phyloP scores from a whole-genome alignment of 768 basidiomycete genomes.

The Boletus pseudopeckii region DNA sequence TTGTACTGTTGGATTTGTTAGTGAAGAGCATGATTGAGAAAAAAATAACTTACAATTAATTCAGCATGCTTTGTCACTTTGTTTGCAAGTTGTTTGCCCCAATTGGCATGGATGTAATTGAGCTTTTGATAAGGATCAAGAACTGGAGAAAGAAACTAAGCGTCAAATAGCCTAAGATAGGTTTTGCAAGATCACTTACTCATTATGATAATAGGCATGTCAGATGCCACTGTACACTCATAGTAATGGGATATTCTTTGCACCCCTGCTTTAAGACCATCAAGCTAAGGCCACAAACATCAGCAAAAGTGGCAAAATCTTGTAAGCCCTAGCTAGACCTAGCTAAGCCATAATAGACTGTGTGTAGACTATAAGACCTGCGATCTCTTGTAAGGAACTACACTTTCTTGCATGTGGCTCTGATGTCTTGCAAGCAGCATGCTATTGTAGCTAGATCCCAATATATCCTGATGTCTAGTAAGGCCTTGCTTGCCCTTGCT shows the following conservation, averaged over 20 bases:
- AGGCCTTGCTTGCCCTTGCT: no score
- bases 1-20: conserved; percentile 8
- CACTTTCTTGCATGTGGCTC: no score
- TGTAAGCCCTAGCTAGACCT: no score
- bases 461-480: no score
- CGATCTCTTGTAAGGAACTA: no score
- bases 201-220: conserved; percentile 3
- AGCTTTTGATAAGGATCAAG: conserved; percentile 5
- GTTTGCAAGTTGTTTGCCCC: background rate
- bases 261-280: conserved; percentile 3
- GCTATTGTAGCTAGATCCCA: no score
- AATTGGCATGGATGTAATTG: conserved; percentile 2
- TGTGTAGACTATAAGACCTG: no score
- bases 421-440: no score
- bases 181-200: conserved; percentile 3
- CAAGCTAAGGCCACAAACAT: no score
- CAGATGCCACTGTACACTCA: background rate
- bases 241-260: conserved; percentile 2
- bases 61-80: background rate
- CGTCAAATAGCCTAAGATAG: background rate
- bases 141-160: background rate
- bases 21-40: background rate
- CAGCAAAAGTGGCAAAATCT: no score
- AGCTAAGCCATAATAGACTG: no score
- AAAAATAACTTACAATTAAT: background rate